Conservation (phyloP, 2,329 filamentous ascomycete genomes). For the Colletotrichum gloeosporioides region DNA sequence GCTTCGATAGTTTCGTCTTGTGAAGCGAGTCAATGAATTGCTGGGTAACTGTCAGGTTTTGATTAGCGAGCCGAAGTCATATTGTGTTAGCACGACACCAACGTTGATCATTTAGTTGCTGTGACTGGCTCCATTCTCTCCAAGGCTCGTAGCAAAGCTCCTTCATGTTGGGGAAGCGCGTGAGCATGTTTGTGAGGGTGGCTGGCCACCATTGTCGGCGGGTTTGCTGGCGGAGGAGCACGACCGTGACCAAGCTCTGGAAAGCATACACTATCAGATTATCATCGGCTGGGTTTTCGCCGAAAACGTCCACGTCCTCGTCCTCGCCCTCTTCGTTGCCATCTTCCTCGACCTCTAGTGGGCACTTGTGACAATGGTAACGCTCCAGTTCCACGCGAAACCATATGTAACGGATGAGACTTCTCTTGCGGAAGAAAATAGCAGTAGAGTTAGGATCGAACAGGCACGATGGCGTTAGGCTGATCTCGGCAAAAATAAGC, state of each 20-base stretch:
- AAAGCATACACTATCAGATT: conserved; percentile 31
- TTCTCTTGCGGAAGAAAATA: conserved; percentile 28
- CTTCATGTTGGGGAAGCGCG: conserved; percentile 37
- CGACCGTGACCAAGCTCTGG: conserved; percentile 31
- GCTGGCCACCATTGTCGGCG: conserved; percentile 38
- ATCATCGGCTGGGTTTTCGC: conserved; percentile 27
- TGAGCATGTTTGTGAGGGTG: conserved; percentile 36
- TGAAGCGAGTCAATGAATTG: conserved; percentile 32
- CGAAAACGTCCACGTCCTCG: neutral
- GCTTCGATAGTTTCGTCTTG: conserved; percentile 28
- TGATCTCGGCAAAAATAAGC: conserved; percentile 31
- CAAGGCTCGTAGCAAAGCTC: conserved; percentile 45
- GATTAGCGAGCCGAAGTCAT: conserved; percentile 22
- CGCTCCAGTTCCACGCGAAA: conserved; percentile 31
- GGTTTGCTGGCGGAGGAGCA: conserved; percentile 42
- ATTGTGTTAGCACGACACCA: conserved; percentile 25
- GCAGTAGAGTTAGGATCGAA: conserved; percentile 19
- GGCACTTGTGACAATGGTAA: conserved; percentile 27
- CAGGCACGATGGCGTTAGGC: conserved; percentile 27
- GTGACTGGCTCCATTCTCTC: conserved; percentile 32
- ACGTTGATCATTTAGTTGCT: conserved; percentile 31
- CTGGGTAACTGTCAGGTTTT: conserved; percentile 24
- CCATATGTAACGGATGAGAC: conserved; percentile 31
- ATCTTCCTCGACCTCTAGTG: neutral
- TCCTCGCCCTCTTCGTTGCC: neutral